Base-by-base conservation (phyloP, 352 stramenopile genomes). In the Pythium vanterpoolii region DNA sequence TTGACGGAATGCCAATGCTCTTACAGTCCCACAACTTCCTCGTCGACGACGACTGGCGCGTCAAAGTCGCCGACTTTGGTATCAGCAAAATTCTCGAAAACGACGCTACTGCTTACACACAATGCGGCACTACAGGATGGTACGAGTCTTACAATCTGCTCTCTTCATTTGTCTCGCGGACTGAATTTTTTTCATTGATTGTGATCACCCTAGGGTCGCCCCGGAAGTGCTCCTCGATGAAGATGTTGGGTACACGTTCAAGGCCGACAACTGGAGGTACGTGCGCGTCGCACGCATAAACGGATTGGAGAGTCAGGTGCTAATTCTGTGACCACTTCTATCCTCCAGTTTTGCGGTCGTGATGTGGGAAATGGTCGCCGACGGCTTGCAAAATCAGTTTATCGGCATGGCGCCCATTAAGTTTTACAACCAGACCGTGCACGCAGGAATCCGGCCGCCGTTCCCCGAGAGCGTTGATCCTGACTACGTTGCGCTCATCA, bases 351-450 rank as follows among this genome's bases (percentile, higher is more conserved):
- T 95, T 71, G 86, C 84, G 21, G 87, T 95, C 54, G 86, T 95
- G 19, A 95, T 95, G 86, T 95, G 86, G 86, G 86, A 95, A 69
- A 94, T 95, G 77, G 85, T 95, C 39, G 86, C 86, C n/a, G 83
- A 81, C 23, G 72, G 66, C 6, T 54, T 86, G 42, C 79, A 90
- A 47, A 95, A 95, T 53, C 84, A 78, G 50, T 95, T 95, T 66
- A 90, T 95, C 45, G 86, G 86, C 36, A 95, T 95, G 86, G 86
- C 86, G 7, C 86, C 86, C 11, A 92, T 95, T 68, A 95, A 95
- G 56, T 95, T 94, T 55, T 95, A 95, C 73, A 91, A 93, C 64
- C 86, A 95, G 59, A 92, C 85, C 13, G 84, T 94, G 52, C 83
- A 90, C 56, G 62, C 68, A n/a, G 81, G 79, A 24, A 77, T 89